These are phyloP conservation scores for Pythium aphanidermatum DNA, from an alignment of 352 stramenopile genomes.

Conservation along the genomic window DNA sequence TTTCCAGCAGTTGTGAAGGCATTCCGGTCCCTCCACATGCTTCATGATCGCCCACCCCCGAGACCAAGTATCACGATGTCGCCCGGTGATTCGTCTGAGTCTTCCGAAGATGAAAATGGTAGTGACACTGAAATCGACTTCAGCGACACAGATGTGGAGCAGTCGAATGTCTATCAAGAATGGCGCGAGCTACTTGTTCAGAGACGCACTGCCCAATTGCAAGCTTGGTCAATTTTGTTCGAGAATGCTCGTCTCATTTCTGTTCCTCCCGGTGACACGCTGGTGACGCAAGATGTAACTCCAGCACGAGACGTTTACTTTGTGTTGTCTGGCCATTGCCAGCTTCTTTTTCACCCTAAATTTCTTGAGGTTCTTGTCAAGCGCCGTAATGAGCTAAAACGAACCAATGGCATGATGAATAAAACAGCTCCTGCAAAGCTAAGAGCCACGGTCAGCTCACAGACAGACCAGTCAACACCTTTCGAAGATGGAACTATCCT, in stretches of 20 bases:
- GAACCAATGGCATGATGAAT: neutral
- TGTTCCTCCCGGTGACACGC: slow-evolving; percentile 6
- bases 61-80: neutral
- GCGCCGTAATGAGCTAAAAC: slow-evolving; percentile 16
- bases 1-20: slow-evolving; percentile 28
- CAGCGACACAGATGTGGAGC: slow-evolving; percentile 4
- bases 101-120: neutral
- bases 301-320: slow-evolving; percentile 23
- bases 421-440: neutral
- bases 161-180: too few relatives aligned
- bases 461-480: too few relatives aligned
- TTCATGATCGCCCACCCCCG: slow-evolving; percentile 2
- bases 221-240: slow-evolving; percentile 14
- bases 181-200: slow-evolving; percentile 1
- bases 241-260: slow-evolving; percentile 16
- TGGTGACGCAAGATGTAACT: slow-evolving; percentile 28
- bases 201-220: neutral
- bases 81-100: neutral
- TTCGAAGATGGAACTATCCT: too few relatives aligned
- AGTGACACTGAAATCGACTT: neutral
- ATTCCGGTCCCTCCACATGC: slow-evolving; percentile 8
- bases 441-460: neutral
- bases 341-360: slow-evolving; percentile 23
- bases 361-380: slow-evolving; percentile 22
- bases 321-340: slow-evolving; percentile 24